Evolutionary conservation across 2,329 filamentous ascomycete genomes (phyloP), one percentile per base, ranked within the genome.

Genomic region (Phaeosphaeria sp.): DNA sequence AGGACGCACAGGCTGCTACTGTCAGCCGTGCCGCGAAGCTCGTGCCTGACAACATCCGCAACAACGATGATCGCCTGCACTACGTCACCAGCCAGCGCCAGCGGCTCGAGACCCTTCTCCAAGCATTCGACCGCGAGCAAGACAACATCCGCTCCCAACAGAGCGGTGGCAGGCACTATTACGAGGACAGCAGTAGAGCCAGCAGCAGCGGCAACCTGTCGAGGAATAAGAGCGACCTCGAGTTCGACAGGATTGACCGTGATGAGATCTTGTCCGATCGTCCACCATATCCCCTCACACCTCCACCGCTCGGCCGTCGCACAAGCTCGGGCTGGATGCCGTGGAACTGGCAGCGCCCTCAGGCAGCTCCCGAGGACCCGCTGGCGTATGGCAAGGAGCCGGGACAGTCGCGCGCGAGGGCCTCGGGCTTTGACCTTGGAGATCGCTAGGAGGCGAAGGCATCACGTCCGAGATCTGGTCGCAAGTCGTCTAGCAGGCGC

Each of bases 231-330:
- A 96, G 91, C 75, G 93, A 97, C 74, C 87, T 86, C 20, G 94
- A 96, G 67, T 97, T 97, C 72, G 93, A 96, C 72, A 91, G 92
- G 74, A 91, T 96, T 65, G 91, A 95, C 61, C 87, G 72, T 27
- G 76, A 89, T 33, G 90, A 93, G 72, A 84, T 80, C 80, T 24
- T 88, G 86, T 61, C 60, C 21, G 68, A 82, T 80, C 30, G 81
- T 67, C 80, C 73, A 11, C 73, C 73, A 6, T 76, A 75, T 58
- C 74, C 74, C 5, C 60, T 66, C 21, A 76, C 74, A 9, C 74
- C 74, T 18, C 73, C 73, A 9, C 59, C 67, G 6, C 56, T 73
- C 7, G 65, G 67, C 45, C 68, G 75, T 51, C 61, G 68, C 46
- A 67, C 69, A 21, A 75, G 75, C 61, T 69, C 69, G 53, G 78